A percentile compares a stretch with the other conserved stretches of the same genome.
Evolutionary conservation across 352 stramenopile species (phyloP).

Genomic region (Globisporangium takayamanum): DNA sequence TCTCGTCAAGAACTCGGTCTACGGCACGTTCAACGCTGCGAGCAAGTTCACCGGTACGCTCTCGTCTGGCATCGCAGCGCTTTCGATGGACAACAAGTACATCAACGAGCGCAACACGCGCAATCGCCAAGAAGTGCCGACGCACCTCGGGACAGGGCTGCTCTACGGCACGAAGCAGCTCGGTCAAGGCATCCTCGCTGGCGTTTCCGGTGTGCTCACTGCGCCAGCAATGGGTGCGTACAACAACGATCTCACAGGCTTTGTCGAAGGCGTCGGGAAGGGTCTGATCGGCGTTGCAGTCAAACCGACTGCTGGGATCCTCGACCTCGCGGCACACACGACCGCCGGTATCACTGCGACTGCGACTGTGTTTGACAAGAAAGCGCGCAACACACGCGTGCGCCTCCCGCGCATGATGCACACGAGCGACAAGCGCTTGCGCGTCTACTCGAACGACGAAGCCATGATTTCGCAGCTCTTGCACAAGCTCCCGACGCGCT

Average conservation of each 20-base stretch:
- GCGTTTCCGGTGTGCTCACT: slow-evolving; percentile 89
- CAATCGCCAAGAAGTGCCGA: slow-evolving; percentile 77
- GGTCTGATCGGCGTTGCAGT: slow-evolving; percentile 84
- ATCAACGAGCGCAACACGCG: slow-evolving; percentile 71
- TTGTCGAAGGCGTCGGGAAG: slow-evolving; percentile 85
- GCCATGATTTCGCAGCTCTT: slow-evolving; percentile 61
- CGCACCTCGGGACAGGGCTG: slow-evolving; percentile 76
- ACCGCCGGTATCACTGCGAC: slow-evolving; percentile 82
- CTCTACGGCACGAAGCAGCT: slow-evolving; percentile 89
- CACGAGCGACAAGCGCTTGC: slow-evolving; percentile 67
- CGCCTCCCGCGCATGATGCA: slow-evolving; percentile 75
- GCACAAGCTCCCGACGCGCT: slow-evolving; percentile 40
- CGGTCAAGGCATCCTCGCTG: slow-evolving; percentile 85
- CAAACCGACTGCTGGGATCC: slow-evolving; percentile 81
- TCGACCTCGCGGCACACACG: slow-evolving; percentile 75
- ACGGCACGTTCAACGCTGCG: slow-evolving; percentile 90
- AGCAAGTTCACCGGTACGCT: slow-evolving; percentile 91
- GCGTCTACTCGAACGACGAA: slow-evolving; percentile 71
- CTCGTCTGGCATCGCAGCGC: slow-evolving; percentile 84
- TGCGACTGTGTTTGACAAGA: slow-evolving; percentile 77
- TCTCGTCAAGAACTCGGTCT: slow-evolving; percentile 86
- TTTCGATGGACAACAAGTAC: slow-evolving; percentile 90
- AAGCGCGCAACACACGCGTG: slow-evolving; percentile 49
- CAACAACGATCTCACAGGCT: slow-evolving; percentile 85
- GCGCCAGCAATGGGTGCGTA: slow-evolving; percentile 86